Percentiles rank a stretch among this genome's conserved stretches.
phyloP scores from a whole-genome alignment of 2,329 filamentous ascomycete species.

The Cordyceps fumosorosea region DNA sequence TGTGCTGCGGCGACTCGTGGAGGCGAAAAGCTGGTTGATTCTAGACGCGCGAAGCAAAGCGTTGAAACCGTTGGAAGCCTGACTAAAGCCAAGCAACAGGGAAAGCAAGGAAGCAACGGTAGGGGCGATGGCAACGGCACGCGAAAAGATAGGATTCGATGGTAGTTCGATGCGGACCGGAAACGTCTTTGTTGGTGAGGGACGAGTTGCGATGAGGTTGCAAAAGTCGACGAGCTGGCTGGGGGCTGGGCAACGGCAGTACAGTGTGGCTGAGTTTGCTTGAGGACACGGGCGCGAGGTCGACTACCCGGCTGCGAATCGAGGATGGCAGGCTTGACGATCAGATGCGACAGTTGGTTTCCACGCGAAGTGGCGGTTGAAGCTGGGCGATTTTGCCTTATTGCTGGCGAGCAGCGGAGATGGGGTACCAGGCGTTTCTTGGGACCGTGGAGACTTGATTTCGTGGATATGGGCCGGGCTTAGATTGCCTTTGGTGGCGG shows the following conservation, averaged over 20 bases:
- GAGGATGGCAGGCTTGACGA: not conserved
- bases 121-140: not conserved
- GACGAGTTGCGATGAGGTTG: slow-evolving; percentile 4
- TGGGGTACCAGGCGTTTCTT: slow-evolving; percentile 10
- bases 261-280: slow-evolving; percentile 9
- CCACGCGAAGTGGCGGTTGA: slow-evolving; percentile 11
- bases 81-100: not conserved
- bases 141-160: not conserved
- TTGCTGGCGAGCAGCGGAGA: slow-evolving; percentile 9
- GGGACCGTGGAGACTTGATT: slow-evolving; percentile 12
- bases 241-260: not conserved
- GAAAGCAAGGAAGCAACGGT: not conserved
- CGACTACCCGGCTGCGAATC: not conserved
- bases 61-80: not conserved
- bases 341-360: slow-evolving; percentile 6
- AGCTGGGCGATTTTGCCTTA: not conserved
- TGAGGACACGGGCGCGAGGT: not conserved
- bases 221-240: slow-evolving; percentile 7
- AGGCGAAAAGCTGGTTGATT: not conserved
- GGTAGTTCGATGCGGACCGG: not conserved
- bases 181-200: not conserved
- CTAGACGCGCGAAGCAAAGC: not conserved
- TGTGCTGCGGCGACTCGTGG: not conserved
- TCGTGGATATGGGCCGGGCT: slow-evolving; percentile 9
- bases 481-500: slow-evolving; percentile 9